Evolutionary conservation across 805 yeast genomes (phyloP).

Genomic region (Kuraishia hungarica): DNA sequence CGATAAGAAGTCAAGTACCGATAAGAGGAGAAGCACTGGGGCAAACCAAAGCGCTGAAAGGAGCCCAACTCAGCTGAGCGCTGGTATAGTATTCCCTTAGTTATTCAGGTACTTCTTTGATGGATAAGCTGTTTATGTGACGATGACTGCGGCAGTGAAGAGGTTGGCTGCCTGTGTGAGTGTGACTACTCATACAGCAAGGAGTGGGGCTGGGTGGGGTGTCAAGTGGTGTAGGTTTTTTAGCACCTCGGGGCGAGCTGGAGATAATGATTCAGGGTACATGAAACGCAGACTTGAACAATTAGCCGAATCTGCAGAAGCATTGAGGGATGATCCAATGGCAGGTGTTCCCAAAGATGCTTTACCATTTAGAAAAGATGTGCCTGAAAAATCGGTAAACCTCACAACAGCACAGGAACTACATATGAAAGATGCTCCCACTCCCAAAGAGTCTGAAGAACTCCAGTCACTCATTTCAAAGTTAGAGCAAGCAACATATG

Average conservation of each 20-base stretch:
- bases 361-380: slow-evolving; percentile 10
- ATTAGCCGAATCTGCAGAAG: slow-evolving; percentile 32
- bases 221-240: background rate
- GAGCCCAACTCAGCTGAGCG: too few relatives aligned
- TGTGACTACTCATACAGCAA: background rate
- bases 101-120: background rate
- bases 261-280: slow-evolving; percentile 12
- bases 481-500: slow-evolving; percentile 25
- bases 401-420: background rate
- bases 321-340: slow-evolving; percentile 22
- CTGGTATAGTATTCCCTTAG: too few relatives aligned
- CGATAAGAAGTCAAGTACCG: background rate
- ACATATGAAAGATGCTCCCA: slow-evolving; percentile 5
- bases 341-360: slow-evolving; percentile 23
- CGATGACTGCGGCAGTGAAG: background rate
- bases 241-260: background rate
- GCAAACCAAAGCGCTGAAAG: too few relatives aligned
- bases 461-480: slow-evolving; percentile 14
- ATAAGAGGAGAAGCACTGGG: background rate
- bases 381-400: background rate
- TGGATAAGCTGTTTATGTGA: background rate
- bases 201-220: background rate
- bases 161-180: background rate
- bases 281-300: slow-evolving; percentile 29
- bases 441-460: background rate